A percentile compares a stretch with the other conserved stretches of the same genome.
Conservation (phyloP, 176 grass and related monocot species). For the Oryza australiensis region DNA sequence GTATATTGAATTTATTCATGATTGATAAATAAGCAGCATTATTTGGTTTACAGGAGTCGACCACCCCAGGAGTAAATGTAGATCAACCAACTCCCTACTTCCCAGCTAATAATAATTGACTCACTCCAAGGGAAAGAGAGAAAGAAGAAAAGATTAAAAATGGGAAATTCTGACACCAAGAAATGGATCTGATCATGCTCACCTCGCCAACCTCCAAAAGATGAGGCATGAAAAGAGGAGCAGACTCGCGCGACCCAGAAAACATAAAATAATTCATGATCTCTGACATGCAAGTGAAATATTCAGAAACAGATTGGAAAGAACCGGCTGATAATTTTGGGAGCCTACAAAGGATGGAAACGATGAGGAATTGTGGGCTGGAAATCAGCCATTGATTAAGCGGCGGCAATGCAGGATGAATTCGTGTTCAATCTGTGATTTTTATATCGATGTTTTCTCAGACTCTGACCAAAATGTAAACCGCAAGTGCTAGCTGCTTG, state of each 20-base stretch:
- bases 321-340: not conserved
- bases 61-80: not conserved
- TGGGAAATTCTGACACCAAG: not conserved
- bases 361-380: not conserved
- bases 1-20: not conserved
- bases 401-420: constrained; percentile 22
- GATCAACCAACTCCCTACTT: constrained; percentile 50
- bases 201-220: not conserved
- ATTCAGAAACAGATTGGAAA: not conserved
- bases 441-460: too few relatives aligned
- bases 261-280: too few relatives aligned
- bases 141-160: not conserved
- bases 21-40: constrained; percentile 27
- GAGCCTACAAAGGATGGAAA: not conserved
- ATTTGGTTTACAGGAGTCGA: not conserved
- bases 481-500: too few relatives aligned
- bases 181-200: constrained; percentile 6
- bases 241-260: not conserved
- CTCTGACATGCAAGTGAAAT: constrained; percentile 22
- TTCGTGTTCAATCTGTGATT: too few relatives aligned
- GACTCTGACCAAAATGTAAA: too few relatives aligned
- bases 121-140: not conserved
- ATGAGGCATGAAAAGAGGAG: not conserved
- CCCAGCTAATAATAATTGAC: constrained; percentile 25
- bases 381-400: not conserved